Conservation (phyloP, 768 basidiomycete species). For the Floccularia luteovirens region DNA sequence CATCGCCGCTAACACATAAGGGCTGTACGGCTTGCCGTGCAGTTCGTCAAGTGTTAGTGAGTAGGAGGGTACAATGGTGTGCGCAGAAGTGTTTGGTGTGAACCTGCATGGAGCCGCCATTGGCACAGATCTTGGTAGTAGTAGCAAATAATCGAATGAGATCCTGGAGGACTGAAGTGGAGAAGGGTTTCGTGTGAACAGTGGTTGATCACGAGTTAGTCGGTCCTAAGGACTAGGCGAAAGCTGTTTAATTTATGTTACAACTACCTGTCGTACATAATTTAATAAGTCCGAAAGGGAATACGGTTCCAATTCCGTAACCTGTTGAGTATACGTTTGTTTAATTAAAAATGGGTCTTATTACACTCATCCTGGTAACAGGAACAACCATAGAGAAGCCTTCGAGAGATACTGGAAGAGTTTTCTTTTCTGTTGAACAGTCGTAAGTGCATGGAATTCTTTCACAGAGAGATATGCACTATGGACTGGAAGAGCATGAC, state of each 20-base stretch:
- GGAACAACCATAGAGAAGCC: conserved; percentile 57
- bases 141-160: conserved; percentile 87
- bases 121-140: conserved; percentile 86
- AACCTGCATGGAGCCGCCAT: conserved; percentile 55
- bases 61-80: conserved; percentile 74
- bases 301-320: conserved; percentile 75
- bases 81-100: conserved; percentile 74
- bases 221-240: conserved; percentile 77
- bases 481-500: conserved; percentile 66
- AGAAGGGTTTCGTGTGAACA: conserved; percentile 85
- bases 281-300: conserved; percentile 80
- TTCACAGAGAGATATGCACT: conserved; percentile 70
- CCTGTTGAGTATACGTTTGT: conserved; percentile 66
- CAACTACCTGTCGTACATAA: too few species aligned
- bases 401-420: conserved; percentile 71
- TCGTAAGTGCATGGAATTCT: conserved; percentile 66
- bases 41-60: conserved; percentile 67
- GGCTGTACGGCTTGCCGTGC: too few species aligned
- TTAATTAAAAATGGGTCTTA: too few species aligned
- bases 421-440: conserved; percentile 76
- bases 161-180: conserved; percentile 85
- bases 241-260: conserved; percentile 62
- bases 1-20: conserved; percentile 69
- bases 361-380: too few species aligned
- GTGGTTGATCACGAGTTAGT: conserved; percentile 84